phyloP scores from a whole-genome alignment of 176 grass and related monocot genomes.

The Elaeis guineensis region DNA sequence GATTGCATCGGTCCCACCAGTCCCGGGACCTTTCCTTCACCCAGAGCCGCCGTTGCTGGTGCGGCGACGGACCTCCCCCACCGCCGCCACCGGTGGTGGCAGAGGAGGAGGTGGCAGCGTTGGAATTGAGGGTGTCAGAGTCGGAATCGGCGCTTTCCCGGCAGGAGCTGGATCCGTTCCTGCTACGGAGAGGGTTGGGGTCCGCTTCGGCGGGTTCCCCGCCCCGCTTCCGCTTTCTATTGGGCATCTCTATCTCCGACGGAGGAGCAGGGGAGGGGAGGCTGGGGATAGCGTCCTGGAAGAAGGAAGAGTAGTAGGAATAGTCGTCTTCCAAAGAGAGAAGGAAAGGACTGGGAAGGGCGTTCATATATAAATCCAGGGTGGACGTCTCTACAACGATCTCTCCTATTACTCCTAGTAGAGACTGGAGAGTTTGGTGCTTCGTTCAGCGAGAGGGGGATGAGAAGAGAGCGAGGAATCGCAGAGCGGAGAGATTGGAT shows the following conservation, averaged over 20 bases:
- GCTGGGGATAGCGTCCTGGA: conserved; percentile 6
- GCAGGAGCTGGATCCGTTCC: too few relatives aligned
- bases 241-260: neutral
- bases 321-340: conserved; percentile 25
- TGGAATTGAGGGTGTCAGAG: too few relatives aligned
- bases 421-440: neutral
- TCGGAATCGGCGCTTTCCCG: too few relatives aligned
- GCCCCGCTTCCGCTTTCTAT: neutral
- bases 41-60: neutral
- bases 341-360: conserved; percentile 16
- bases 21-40: conserved; percentile 1
- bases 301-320: conserved; percentile 21
- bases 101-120: neutral
- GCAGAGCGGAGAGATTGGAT: neutral
- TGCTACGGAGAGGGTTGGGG: too few relatives aligned
- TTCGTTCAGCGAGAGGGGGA: neutral
- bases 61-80: neutral
- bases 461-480: too few relatives aligned
- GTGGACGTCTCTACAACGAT: neutral
- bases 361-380: conserved; percentile 35
- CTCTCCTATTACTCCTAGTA: too few relatives aligned
- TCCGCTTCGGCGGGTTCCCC: too few relatives aligned
- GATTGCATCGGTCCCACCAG: conserved; percentile 8
- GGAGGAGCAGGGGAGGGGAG: neutral
- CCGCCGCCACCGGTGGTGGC: neutral